Base-by-base conservation (phyloP, 352 stramenopile genomes). In the Phytophthora uliginosa region DNA sequence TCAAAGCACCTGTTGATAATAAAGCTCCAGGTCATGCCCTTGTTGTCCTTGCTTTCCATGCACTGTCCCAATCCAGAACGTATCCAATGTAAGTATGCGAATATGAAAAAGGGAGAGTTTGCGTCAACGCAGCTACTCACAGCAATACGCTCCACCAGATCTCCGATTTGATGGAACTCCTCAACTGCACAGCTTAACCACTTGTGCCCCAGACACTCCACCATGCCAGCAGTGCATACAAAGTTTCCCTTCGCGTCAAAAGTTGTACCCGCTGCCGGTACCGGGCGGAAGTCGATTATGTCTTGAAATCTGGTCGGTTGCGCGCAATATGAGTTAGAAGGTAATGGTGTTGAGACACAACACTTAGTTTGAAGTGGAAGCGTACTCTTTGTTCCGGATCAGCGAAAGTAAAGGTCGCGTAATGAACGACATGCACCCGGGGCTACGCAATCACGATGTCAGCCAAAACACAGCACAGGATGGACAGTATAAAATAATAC, bases 181-280 rank as follows among this genome's bases (percentile, higher is more conserved):
- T 90, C 81, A 24, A 93, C 83, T 5, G 78, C 85, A 58, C 89
- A 96, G 66, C 86, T 92, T 47, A 96, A 78, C 83, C 86, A 96
- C 55, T 87, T 87, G 71, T 96, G 89, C 10, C 86, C 89, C 48
- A 85, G 69, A 62, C 89, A 96, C 64, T 96, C 89, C 18, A 92
- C 74, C 50, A 83, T 75, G 15, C 89, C 89, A 64, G 84, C 82
- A 56, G 73, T 84, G 59, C 89, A 96, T 13, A 90, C 77, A 62
- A 95, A 94, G 10, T 88, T 84, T 18, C 88, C 85, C 24, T 82
- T 74, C 22, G 59, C 62, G 38, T 94, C 86, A 20, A 84, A 66
- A 36, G 65, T 85, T 33, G 79, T 94, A 12, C 89, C 89, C 24
- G 88, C 88, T n/a, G 86, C 88, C 17, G 86, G 89, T 45, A 89